Base-by-base conservation (phyloP, 495 filamentous ascomycete species). In the Geopyxis carbonaria region DNA sequence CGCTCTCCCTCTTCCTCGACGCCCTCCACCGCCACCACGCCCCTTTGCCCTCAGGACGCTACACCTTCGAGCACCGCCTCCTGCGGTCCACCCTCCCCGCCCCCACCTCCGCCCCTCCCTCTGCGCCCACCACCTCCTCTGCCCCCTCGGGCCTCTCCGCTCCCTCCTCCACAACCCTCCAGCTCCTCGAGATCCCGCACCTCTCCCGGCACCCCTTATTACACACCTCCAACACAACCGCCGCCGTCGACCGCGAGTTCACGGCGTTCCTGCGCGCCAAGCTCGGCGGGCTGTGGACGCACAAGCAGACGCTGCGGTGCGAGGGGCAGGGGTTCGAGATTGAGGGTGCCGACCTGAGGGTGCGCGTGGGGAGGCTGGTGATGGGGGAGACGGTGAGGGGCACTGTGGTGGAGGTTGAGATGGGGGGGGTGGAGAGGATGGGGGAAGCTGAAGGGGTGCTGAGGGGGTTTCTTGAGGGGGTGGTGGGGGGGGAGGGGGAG, bases 361-460 rank as follows among this genome's bases (percentile, higher is more conserved):
- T 55, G 9, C 34, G 46, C 6, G 29, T 55, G 9, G 50, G 46
- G 8, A 39, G 47, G 1, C 14, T 55, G 11, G 11, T 30, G n/a
- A 51, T 55, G 36, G 58, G 51, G 13, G 55, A 50, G 25, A 47
- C 57, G 28, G 45, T 39, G 13, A 46, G 59, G 36, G 47, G 47
- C 19, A 54, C 57, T 39, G 44, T 56, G 14, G 50, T 53, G 1
- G 56, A 50, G 28, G 59, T 55, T 4, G 51, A 55, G 45, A 54
- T 50, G 33, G 32, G 15, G 10, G 46, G 50, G 0, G 55, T 47
- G n/a, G 24, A 48, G 14, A 43, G 33, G 22, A 42, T 55, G 9
- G 40, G 37, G n/a, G 42, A 41, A 19, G 51, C 42, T 2, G 51
- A 55, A 34, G 38, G 27, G 4, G 45, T 55, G n/a, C 45, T 55